These are phyloP conservation scores for Xylaria longipes DNA, from an alignment of 495 filamentous ascomycete genomes.

Conservation along the genomic window DNA sequence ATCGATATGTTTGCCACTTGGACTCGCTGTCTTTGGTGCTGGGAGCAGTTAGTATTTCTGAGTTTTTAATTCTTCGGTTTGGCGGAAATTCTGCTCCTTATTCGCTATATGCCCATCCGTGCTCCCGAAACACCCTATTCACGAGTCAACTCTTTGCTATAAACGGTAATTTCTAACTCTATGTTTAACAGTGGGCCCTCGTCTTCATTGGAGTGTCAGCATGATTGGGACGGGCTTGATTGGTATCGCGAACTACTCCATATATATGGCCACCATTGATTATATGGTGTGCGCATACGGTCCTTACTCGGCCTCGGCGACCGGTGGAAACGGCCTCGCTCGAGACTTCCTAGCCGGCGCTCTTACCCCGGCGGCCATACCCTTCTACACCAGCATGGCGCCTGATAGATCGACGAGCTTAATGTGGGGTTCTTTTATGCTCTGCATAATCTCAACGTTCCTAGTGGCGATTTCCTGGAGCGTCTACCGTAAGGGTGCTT, in stretches of 20 bases:
- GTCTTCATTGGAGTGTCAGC: constrained; percentile 67
- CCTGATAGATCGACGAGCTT: constrained; percentile 51
- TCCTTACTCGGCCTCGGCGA: constrained; percentile 78
- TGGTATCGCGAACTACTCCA: constrained; percentile 72
- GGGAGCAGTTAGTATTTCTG: no score
- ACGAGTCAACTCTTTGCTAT: no score
- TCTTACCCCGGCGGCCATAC: constrained; percentile 74
- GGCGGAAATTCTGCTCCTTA: no score
- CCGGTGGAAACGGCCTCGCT: constrained; percentile 72
- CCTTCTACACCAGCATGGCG: constrained; percentile 72
- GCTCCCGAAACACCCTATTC: no score
- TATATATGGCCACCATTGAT: constrained; percentile 83
- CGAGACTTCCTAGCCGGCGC: constrained; percentile 85
- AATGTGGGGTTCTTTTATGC: constrained; percentile 75
- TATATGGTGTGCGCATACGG: constrained; percentile 87
- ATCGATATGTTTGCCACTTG: constrained; percentile 69
- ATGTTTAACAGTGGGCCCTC: no score
- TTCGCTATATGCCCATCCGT: no score
- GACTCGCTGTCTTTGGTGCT: constrained; percentile 73
- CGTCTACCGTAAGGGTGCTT: constrained; percentile 78
- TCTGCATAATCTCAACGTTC: constrained; percentile 69
- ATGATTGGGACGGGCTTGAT: constrained; percentile 66
- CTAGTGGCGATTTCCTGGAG: constrained; percentile 77
- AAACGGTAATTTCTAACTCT: no score
- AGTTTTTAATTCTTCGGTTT: no score